A percentile compares a stretch with the other conserved stretches of the same genome.
phyloP scores from a whole-genome alignment of 805 yeast species.

The Pichia californica region DNA sequence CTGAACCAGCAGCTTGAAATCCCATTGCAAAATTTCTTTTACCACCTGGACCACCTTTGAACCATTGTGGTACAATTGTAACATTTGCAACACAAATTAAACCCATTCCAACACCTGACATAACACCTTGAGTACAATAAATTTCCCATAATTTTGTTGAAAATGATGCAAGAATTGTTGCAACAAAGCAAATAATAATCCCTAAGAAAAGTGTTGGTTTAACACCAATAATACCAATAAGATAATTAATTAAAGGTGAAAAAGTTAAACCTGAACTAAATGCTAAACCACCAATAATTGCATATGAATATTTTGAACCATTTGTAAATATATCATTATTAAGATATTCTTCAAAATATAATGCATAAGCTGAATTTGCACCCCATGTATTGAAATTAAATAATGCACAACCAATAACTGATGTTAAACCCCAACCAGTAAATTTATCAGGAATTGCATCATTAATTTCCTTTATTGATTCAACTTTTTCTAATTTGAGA shows the following conservation, averaged over 20 bases:
- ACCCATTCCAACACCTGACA: conserved; percentile 55
- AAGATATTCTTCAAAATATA: conserved; percentile 53
- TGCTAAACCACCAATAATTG: conserved; percentile 62
- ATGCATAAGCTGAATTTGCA: conserved; percentile 59
- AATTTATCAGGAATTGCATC: conserved; percentile 54
- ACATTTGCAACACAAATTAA: conserved; percentile 53
- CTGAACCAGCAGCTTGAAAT: conserved; percentile 44
- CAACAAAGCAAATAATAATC: conserved; percentile 42
- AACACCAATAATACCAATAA: conserved; percentile 37
- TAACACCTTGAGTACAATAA: conserved; percentile 59
- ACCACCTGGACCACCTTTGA: conserved; percentile 34
- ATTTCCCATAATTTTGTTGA: conserved; percentile 58
- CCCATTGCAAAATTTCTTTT: conserved; percentile 52
- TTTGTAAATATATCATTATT: conserved; percentile 45
- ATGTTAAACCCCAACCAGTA: conserved; percentile 54
- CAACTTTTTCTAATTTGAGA: conserved; percentile 1
- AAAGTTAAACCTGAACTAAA: conserved; percentile 48
- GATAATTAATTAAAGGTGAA: conserved; percentile 42
- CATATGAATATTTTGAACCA: conserved; percentile 52
- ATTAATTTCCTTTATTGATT: conserved; percentile 8
- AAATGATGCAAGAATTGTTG: conserved; percentile 54
- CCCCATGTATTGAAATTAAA: conserved; percentile 68
- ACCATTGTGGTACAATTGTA: conserved; percentile 64
- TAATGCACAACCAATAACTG: conserved; percentile 40
- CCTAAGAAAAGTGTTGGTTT: conserved; percentile 42